A percentile compares a stretch with the other conserved stretches of the same genome.
These are phyloP conservation scores for Sporothrix luriei DNA, from an alignment of 2,329 filamentous ascomycete genomes.

Conservation along the genomic window DNA sequence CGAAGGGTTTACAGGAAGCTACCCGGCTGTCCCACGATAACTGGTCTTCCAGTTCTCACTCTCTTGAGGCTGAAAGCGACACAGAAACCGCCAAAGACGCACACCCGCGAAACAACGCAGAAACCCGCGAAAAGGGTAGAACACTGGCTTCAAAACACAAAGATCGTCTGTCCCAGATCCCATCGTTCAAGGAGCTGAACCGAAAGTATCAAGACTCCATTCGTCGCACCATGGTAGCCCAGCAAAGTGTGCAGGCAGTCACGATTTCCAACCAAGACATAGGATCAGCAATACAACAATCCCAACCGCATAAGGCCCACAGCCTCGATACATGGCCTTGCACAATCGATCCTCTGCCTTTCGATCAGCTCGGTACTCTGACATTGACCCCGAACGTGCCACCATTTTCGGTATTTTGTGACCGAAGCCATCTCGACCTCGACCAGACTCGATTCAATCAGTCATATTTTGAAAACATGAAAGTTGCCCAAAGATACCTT, in stretches of 20 bases:
- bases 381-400: not conserved
- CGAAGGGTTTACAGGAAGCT: not conserved
- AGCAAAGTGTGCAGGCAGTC: not conserved
- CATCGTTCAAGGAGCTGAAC: constrained; percentile 15
- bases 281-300: not conserved
- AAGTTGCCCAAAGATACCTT: not conserved
- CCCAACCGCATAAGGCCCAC: not conserved
- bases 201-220: constrained; percentile 18
- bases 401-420: not conserved
- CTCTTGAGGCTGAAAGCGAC: not conserved
- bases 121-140: not conserved
- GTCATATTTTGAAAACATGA: not conserved
- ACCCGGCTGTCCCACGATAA: not conserved
- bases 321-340: not conserved
- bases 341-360: not conserved
- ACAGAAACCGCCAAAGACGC: not conserved
- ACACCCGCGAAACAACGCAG: not conserved
- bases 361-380: not conserved
- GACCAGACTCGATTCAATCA: not conserved
- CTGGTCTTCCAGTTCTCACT: not conserved
- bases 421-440: not conserved
- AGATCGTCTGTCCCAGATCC: not conserved
- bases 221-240: not conserved
- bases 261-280: not conserved
- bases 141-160: not conserved